Conservation (phyloP, 1,284 basidiomycete species). For the Afroboletus lepidellus region DNA sequence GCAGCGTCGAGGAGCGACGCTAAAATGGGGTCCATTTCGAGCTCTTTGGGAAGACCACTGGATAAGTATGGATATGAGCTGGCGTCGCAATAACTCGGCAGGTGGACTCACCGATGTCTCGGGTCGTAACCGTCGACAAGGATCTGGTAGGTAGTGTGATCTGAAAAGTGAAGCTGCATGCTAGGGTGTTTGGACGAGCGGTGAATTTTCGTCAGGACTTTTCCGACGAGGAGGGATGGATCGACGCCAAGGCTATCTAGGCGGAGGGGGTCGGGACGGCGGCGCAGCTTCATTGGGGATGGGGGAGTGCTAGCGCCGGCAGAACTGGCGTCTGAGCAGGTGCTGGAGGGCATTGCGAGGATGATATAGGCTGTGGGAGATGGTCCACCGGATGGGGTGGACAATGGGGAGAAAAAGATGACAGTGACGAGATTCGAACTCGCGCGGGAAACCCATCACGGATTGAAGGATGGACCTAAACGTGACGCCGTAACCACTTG, state of each 20-base stretch:
- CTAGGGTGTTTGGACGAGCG: slow-evolving; percentile 55
- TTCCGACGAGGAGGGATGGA: slow-evolving; percentile 50
- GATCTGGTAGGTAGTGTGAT: slow-evolving; percentile 53
- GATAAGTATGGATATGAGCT: not conserved
- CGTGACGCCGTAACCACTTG: slow-evolving; percentile 64
- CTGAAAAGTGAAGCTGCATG: slow-evolving; percentile 55
- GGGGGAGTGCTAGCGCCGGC: slow-evolving; percentile 17
- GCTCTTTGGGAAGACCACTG: slow-evolving; percentile 52
- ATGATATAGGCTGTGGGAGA: slow-evolving; percentile 9
- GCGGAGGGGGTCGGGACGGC: slow-evolving; percentile 35
- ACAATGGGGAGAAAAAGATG: slow-evolving; percentile 31
- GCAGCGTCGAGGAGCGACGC: slow-evolving; percentile 40
- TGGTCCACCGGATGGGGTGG: slow-evolving; percentile 9
- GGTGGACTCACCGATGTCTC: slow-evolving; percentile 35
- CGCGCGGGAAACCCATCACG: slow-evolving; percentile 62
- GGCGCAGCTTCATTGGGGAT: slow-evolving; percentile 30
- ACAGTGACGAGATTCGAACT: slow-evolving; percentile 65
- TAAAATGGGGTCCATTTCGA: slow-evolving; percentile 54
- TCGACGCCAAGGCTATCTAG: slow-evolving; percentile 44
- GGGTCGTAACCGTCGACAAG: slow-evolving; percentile 64
- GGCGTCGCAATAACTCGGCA: not conserved
- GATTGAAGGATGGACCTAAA: slow-evolving; percentile 45
- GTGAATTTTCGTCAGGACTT: slow-evolving; percentile 46
- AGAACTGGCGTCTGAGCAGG: slow-evolving; percentile 15
- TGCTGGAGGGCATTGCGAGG: slow-evolving; percentile 12